These are phyloP conservation scores for Sedum album DNA, from an alignment of 164 flowering plant species.

Conservation along the genomic window DNA sequence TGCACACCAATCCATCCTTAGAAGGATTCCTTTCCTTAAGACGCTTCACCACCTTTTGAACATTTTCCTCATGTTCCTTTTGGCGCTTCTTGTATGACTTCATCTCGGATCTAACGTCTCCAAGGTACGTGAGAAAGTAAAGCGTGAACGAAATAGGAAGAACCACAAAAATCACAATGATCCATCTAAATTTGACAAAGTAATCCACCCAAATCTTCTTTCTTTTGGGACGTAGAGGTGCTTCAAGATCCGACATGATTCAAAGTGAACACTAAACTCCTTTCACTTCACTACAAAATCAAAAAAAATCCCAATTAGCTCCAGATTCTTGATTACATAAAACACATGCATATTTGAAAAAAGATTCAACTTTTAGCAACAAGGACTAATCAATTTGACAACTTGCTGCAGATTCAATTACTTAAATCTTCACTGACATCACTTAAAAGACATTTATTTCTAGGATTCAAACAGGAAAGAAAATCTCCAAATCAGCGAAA, in stretches of 20 bases:
- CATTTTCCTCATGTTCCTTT: constrained; percentile 95
- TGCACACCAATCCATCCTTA: constrained; percentile 96
- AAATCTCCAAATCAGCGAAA: too few species aligned
- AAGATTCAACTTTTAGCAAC: too few species aligned
- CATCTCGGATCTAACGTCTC: constrained; percentile 69
- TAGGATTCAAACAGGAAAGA: too few species aligned
- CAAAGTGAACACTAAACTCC: too few species aligned
- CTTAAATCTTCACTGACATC: too few species aligned
- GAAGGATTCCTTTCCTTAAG: constrained; percentile 79
- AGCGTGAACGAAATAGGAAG: constrained; percentile 81
- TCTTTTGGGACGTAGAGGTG: constrained; percentile 92
- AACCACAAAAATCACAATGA: constrained; percentile 82
- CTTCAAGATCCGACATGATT: constrained; percentile 74
- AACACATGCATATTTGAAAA: background rate
- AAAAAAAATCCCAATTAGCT: background rate
- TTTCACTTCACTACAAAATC: constrained; percentile 11
- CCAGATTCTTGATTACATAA: background rate
- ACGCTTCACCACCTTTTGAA: constrained; percentile 76
- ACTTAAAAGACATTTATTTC: too few species aligned
- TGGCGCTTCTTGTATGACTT: constrained; percentile 86
- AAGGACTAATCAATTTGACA: too few species aligned
- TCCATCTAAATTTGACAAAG: constrained; percentile 85
- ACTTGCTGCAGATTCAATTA: too few species aligned
- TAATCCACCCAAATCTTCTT: constrained; percentile 90
- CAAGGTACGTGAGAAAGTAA: constrained; percentile 83